A percentile compares a stretch with the other conserved stretches of the same genome.
Conservation (phyloP, 306 rosid genomes). For the Dicorynia guianensis region DNA sequence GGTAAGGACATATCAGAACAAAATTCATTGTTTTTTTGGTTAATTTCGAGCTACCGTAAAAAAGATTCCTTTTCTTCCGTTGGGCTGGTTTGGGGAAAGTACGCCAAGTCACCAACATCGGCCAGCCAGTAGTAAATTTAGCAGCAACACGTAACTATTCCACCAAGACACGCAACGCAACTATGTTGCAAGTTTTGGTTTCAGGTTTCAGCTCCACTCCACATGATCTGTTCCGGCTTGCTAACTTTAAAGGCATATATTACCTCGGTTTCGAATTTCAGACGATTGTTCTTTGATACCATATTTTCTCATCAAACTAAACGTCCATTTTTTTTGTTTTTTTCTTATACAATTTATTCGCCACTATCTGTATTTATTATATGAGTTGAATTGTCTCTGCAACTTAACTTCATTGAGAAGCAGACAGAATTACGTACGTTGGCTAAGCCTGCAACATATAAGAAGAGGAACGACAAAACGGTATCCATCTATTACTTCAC, state of each 20-base stretch:
- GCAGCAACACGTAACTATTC: constrained; percentile 16
- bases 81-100: no score
- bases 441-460: background rate
- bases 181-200: constrained; percentile 8
- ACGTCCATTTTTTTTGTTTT: background rate
- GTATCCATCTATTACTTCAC: no score
- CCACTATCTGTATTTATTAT: background rate
- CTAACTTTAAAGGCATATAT: constrained; percentile 32
- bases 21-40: no score
- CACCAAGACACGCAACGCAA: constrained; percentile 13
- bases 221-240: background rate
- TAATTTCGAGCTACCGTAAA: no score
- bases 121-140: no score
- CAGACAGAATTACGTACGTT: constrained; percentile 22
- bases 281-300: constrained; percentile 14
- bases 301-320: background rate
- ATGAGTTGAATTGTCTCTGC: background rate
- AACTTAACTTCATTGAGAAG: constrained; percentile 7
- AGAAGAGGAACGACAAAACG: constrained; percentile 5
- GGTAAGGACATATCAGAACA: no score
- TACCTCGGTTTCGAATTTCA: constrained; percentile 20
- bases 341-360: background rate
- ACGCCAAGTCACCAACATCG: no score
- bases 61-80: no score
- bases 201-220: no score